These are phyloP conservation scores for Sonneratia alba DNA, from an alignment of 345 rosid genomes.

Conservation along the genomic window DNA sequence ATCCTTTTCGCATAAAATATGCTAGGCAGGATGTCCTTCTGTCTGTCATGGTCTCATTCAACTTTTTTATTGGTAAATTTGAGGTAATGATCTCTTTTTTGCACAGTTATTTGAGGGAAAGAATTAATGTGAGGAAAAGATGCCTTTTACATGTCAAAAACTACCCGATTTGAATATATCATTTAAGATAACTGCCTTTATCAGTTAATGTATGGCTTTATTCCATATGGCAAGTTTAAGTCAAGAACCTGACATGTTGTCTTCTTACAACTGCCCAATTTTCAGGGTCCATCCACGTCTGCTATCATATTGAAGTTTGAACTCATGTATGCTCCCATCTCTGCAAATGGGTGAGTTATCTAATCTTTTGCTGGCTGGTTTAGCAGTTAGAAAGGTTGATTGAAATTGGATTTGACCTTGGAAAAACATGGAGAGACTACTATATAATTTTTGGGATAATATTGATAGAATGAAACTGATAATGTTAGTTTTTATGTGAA, in stretches of 20 bases:
- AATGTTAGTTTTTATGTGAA: constrained; percentile 21
- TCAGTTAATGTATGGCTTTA: background rate
- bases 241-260: background rate
- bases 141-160: background rate
- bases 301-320: constrained; percentile 86
- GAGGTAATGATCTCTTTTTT: constrained; percentile 35
- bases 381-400: background rate
- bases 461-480: constrained; percentile 1
- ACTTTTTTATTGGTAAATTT: constrained; percentile 39
- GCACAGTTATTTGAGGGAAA: background rate
- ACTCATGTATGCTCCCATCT: constrained; percentile 68
- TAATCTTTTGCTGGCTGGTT: constrained; percentile 5
- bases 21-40: constrained; percentile 87
- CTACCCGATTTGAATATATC: background rate
- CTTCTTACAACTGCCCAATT: constrained; percentile 3
- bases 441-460: background rate
- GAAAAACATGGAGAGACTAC: background rate
- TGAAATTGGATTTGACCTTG: background rate
- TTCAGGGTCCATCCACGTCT: constrained; percentile 57
- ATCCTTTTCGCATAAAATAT: constrained; percentile 77
- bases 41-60: constrained; percentile 68
- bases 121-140: background rate
- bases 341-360: constrained; percentile 41
- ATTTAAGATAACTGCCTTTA: background rate
- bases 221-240: background rate